Percentiles rank a stretch among this genome's conserved stretches.
Evolutionary conservation across 2,329 filamentous ascomycete genomes (phyloP).

Genomic region (Hymenoscyphus albidus): DNA sequence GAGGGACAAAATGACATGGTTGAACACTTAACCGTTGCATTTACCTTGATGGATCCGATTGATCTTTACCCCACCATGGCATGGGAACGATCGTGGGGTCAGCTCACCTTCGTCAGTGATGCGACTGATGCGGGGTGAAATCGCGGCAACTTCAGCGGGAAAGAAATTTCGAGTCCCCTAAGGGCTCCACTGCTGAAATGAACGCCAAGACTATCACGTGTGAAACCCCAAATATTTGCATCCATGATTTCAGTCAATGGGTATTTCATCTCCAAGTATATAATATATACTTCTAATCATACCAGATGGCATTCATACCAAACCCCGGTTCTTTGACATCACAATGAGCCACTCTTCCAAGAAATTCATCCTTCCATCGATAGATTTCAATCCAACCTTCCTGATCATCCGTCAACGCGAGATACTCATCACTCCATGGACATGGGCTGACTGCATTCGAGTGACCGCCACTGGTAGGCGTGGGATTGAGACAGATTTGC

Average conservation of each 20-base stretch:
- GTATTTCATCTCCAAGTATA: slow-evolving; percentile 1
- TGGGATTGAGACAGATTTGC: slow-evolving; percentile 78
- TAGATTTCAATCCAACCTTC: slow-evolving; percentile 86
- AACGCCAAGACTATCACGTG: slow-evolving; percentile 5
- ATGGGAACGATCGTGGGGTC: background rate
- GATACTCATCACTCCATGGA: slow-evolving; percentile 81
- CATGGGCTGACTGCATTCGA: slow-evolving; percentile 84
- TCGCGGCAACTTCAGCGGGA: slow-evolving; percentile 10
- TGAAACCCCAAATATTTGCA: background rate
- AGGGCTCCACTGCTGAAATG: background rate
- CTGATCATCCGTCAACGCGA: slow-evolving; percentile 87
- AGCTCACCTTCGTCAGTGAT: too few species aligned
- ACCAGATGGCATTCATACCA: slow-evolving; percentile 97
- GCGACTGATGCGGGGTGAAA: background rate
- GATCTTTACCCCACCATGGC: slow-evolving; percentile 7
- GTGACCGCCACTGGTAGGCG: slow-evolving; percentile 81
- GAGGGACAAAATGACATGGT: slow-evolving; percentile 5
- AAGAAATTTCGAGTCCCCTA: background rate
- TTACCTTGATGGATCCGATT: background rate
- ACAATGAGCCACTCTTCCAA: slow-evolving; percentile 71
- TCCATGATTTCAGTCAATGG: background rate
- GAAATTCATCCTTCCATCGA: slow-evolving; percentile 76
- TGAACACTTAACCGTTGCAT: slow-evolving; percentile 12
- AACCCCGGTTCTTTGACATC: slow-evolving; percentile 85
- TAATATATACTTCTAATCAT: slow-evolving; percentile 52